Evolutionary conservation across 257 asterid species (phyloP), one percentile per base, ranked within the genome.

Genomic region (Nicotiana noctiflora): DNA sequence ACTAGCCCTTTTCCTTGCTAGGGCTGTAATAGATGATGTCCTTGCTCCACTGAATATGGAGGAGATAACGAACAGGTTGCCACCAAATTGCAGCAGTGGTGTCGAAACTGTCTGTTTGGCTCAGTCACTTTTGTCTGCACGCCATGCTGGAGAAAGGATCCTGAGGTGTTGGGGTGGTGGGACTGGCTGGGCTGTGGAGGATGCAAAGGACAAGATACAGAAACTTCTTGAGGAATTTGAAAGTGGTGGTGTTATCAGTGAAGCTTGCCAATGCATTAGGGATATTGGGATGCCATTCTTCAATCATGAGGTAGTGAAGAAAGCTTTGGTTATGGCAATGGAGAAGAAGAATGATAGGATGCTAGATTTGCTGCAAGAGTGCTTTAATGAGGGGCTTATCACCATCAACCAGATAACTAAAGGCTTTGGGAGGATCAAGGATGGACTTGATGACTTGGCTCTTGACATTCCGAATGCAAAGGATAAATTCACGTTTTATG

Each of bases 161-260:
- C 93, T 94, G 80, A 86, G 99, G 86, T 96, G 99, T 88, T 96
- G 99, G 99, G 99, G 98, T 18, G 99, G 99, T 5, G 98, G 99
- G 61, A 92, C 97, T 0, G 99, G 99, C 9, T 96, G 99, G 99
- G 98, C 98, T 0, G 99, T 96, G 82, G 99, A 96, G 89, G 99
- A 96, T 55, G 98, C 98, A 0, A 96, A 96, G 91, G 99, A 96
- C 84, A 96, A 92, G 92, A 92, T 96, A 49, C 88, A 87, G 88
- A 96, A 96, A 88, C 99, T 96, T 81, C 95, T 96, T 0, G 99
- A 94, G 84, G 98, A 96, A 84, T 96, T 89, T 51, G 99, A 96
- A 81, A 96, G 98, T 23, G 93, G 98, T 2, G 98, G 99, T 17
- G 99, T 90, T 18, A 84, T 96, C 1, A 70, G 86, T 10, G 98